Base-by-base conservation (phyloP, 148 eudicot genomes). In the Simmondsia chinensis region DNA sequence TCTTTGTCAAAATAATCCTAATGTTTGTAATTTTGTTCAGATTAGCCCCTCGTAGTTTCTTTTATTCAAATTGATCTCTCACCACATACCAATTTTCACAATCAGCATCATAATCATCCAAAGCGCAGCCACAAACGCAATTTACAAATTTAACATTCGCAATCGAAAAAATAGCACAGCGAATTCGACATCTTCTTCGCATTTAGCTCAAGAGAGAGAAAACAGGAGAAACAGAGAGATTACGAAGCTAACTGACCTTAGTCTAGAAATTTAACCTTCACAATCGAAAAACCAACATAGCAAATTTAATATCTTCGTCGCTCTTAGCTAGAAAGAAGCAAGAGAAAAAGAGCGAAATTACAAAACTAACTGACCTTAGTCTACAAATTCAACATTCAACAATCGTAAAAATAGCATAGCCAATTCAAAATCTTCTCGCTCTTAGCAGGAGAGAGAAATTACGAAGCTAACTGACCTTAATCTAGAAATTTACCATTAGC, bases 331-430 rank as follows among this genome's bases (percentile, higher is more conserved):
- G 32, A 12, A n/a, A n/a, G n/a, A n/a, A n/a, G n/a, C n/a, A n/a
- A n/a, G n/a, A n/a, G n/a, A n/a, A n/a, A n/a, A n/a, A n/a, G 15
- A 42, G 38, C 17, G 31, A 2, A 23, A 22, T 16, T 9, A 14
- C 7, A 44, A 33, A 14, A 46, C n/a, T n/a, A n/a, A n/a, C n/a
- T n/a, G n/a, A 76, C 82, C 82, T 68, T 68, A 42, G 34, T 55
- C 11, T 57, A 39, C n/a, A 24, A 21, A 12, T 3, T 23, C 16
- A 5, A 17, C 43, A 34, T 16, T 36, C n/a, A 7, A 10, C 11
- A 22, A 10, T 26, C 3, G 42, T 26, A 14, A 9, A 20, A 30
- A 21, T 14, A 14, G n/a, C n/a, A 16, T 16, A 30, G 4, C 22
- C 12, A 43, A 37, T 33, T 36, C 10, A 45, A 3, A 0, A 41